These are phyloP conservation scores for Chalciporus sp. DNA, from an alignment of 1,284 basidiomycete genomes.

Conservation along the genomic window DNA sequence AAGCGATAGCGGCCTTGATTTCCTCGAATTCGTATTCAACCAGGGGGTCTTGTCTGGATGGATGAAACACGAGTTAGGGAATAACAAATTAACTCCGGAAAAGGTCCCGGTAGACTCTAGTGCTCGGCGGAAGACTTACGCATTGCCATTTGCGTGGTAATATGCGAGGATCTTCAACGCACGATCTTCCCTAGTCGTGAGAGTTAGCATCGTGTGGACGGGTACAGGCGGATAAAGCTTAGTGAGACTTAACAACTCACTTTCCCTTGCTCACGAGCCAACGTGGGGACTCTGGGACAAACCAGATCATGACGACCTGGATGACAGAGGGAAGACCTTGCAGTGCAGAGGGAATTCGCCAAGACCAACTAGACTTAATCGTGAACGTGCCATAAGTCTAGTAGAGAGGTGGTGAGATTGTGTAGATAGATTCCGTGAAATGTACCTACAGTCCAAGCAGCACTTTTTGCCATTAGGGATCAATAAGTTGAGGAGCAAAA, in stretches of 20 bases:
- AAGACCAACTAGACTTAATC: constrained; percentile 53
- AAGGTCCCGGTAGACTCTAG: not conserved
- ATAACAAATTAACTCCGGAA: not conserved
- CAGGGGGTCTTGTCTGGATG: constrained; percentile 50
- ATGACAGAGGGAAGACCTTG: constrained; percentile 61
- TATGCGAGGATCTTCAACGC: constrained; percentile 53
- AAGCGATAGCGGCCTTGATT: constrained; percentile 56
- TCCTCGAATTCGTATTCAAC: constrained; percentile 64
- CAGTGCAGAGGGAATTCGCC: constrained; percentile 63
- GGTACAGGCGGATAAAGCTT: not conserved
- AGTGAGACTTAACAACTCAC: constrained; percentile 26
- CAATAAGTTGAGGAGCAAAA: not conserved
- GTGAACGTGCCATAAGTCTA: constrained; percentile 61
- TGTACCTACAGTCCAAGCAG: constrained; percentile 49
- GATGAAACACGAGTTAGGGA: constrained; percentile 6
- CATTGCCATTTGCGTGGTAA: constrained; percentile 56
- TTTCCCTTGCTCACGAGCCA: constrained; percentile 58
- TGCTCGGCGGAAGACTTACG: constrained; percentile 34
- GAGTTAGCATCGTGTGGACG: not conserved
- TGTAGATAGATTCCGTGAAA: not conserved
- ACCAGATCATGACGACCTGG: constrained; percentile 54
- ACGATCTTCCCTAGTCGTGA: constrained; percentile 3
- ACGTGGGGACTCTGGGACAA: constrained; percentile 62
- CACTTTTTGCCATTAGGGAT: constrained; percentile 31
- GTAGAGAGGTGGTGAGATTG: not conserved